Evolutionary conservation across 2,329 filamentous ascomycete genomes (phyloP).

Genomic region (Aureobasidium pullulans): DNA sequence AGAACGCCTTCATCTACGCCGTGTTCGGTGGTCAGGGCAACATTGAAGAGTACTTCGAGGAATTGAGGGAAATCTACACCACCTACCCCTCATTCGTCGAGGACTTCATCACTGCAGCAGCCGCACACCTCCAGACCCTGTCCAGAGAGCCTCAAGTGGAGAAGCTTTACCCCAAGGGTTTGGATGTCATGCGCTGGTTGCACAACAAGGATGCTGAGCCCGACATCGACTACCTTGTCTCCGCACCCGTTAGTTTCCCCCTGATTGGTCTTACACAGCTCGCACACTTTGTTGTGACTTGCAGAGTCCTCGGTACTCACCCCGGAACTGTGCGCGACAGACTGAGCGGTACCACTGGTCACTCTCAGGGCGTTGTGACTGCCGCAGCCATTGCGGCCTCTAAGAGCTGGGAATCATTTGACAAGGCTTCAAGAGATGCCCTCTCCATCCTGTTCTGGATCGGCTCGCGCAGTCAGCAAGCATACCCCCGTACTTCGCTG

Average conservation of each 20-base stretch:
- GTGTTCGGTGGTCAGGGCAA: slow-evolving; percentile 97
- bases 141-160: slow-evolving; percentile 77
- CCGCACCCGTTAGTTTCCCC: slow-evolving; percentile 89
- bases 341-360: slow-evolving; percentile 82
- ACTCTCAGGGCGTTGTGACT: slow-evolving; percentile 93
- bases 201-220: slow-evolving; percentile 83
- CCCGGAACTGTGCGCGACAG: slow-evolving; percentile 81
- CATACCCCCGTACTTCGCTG: slow-evolving; percentile 89
- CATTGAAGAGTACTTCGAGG: slow-evolving; percentile 99
- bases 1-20: slow-evolving; percentile 77
- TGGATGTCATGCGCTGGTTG: slow-evolving; percentile 91
- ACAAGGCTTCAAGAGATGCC: slow-evolving; percentile 68
- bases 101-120: slow-evolving; percentile 72
- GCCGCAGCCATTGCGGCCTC: slow-evolving; percentile 86
- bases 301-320: slow-evolving; percentile 80
- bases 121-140: slow-evolving; percentile 79
- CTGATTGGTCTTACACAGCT: slow-evolving; percentile 94
- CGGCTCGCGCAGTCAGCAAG: slow-evolving; percentile 91
- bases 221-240: slow-evolving; percentile 88
- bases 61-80: slow-evolving; percentile 81
- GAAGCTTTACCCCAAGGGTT: slow-evolving; percentile 95
- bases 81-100: slow-evolving; percentile 89
- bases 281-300: slow-evolving; percentile 90
- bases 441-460: slow-evolving; percentile 98
- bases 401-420: slow-evolving; percentile 87